Evolutionary conservation across 306 rosid genomes (phyloP), one percentile per base, ranked within the genome.

Genomic region (Quercus parvula): DNA sequence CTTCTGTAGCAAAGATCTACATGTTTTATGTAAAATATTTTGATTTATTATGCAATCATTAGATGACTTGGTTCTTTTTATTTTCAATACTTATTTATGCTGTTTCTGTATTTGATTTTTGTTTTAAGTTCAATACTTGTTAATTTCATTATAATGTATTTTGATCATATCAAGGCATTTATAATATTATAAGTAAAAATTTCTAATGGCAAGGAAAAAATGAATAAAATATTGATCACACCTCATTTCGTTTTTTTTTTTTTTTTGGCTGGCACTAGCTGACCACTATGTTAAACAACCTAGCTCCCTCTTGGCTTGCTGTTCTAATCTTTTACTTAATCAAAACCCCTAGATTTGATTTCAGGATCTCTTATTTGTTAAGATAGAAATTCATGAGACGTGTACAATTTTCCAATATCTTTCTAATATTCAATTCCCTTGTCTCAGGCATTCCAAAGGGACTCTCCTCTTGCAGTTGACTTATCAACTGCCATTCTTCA

Each of bases 401-500:
- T 22, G 33, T 22, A 19, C 22, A 44, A 66, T 2, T 41, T 24
- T 61, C 28, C 52, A 33, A 44, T 28, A 66, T 75, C 33, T 31
- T 55, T 73, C 76, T 78, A 38, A 64, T 49, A 57, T 51, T 77
- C 76, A 68, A 46, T 68, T 71, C 59, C 70, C 19, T 64, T 68
- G 79, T 71, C 49, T 58, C 87, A 90, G 97, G 97, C 96, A 63
- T 92, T 94, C 80, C 97, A 87, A 81, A 90, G 96, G 89, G 98
- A 94, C 85, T 92, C 96, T 85, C 97, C 97, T 67, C 93, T 94
- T 27, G 96, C 98, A 14, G 89, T 85, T 15, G 98, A 94, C 79
- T 30, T 94, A 73, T 94, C 98, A 59, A 94, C 97, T 0, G 93
- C 98, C 38, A 92, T 94, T 83, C 98, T 94, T 77, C 93, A 92